Base-by-base conservation (phyloP, 371 early-diverging fungal species). In the Dipsacomyces acuminosporus region DNA sequence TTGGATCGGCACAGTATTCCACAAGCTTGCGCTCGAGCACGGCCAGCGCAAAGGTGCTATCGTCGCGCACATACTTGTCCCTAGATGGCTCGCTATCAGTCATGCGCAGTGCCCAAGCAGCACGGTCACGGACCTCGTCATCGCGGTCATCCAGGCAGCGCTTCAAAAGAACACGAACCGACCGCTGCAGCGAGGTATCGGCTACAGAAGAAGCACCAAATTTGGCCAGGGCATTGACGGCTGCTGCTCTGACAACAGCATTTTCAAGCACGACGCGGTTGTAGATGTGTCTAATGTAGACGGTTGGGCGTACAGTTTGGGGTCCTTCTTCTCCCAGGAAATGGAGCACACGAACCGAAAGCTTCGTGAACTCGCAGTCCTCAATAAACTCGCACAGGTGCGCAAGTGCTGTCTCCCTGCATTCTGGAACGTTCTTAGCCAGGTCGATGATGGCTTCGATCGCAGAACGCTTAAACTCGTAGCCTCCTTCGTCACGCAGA, bases 301-400 rank as follows among this genome's bases (percentile, higher is more conserved):
- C 89, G 17, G 93, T 85, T 15, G 99, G 98, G 18, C 88, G 85
- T 1, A 83, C 66, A 15, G 91, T 89, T 61, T 84, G 85, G 30
- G 99, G 99, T 0, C 99, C 98, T 66, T 96, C 96, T 2, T 84
- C 77, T 51, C 99, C 98, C 25, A 98, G 79, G 36, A 98, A 78
- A 74, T 96, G 89, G 36, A 98, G 79, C 43, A 97, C 89, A 36
- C 93, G 88, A 41, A 96, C 97, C 14, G 96, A 93, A 5, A 98
- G 82, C 73, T 93, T 93, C 20, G 93, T 87, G 73, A 94, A 97
- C 73, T 97, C 98, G 77, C 99, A 98, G 72, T 98, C 99, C 70
- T 98, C 99, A 64, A 98, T 98, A 71, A 98, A 97, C 77, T 98
- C 99, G 73, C 98, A 97, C 43, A 98, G 79, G 56, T 95, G 93